Percentiles rank a stretch among this genome's conserved stretches.
Conservation (phyloP, 2,329 filamentous ascomycete species). For the Fonsecaea multimorphosa region DNA sequence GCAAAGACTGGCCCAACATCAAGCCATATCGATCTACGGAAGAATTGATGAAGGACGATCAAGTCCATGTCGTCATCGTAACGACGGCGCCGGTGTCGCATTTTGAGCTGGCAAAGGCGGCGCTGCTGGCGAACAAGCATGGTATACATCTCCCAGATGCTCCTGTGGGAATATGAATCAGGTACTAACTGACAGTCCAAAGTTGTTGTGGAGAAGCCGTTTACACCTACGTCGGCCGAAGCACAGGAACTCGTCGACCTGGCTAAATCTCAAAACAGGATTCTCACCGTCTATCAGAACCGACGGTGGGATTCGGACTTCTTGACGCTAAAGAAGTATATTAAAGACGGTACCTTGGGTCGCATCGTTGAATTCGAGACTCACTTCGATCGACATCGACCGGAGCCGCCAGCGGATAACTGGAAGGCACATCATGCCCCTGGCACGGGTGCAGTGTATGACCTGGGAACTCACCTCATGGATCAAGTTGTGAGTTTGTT, state of each 20-base stretch:
- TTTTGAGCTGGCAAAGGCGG: constrained; percentile 67
- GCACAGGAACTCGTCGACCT: constrained; percentile 67
- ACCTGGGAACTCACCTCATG: constrained; percentile 76
- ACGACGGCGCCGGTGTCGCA: constrained; percentile 75
- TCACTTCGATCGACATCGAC: constrained; percentile 77
- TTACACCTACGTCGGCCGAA: constrained; percentile 73
- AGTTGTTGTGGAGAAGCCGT: constrained; percentile 83
- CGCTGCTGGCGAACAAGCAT: constrained; percentile 52
- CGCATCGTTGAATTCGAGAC: constrained; percentile 78
- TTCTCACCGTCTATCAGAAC: constrained; percentile 76
- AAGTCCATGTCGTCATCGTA: constrained; percentile 72
- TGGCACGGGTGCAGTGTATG: constrained; percentile 73
- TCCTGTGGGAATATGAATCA: not conserved
- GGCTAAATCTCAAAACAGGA: constrained; percentile 57
- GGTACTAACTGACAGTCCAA: constrained; percentile 2
- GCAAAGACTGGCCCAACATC: constrained; percentile 68
- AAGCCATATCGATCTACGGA: constrained; percentile 69
- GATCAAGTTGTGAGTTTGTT: constrained; percentile 76
- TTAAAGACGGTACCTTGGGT: constrained; percentile 66
- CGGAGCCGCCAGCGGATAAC: constrained; percentile 59
- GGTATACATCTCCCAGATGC: constrained; percentile 16
- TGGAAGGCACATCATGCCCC: constrained; percentile 74
- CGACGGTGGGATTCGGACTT: constrained; percentile 81
- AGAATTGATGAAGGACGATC: constrained; percentile 68
- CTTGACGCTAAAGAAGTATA: constrained; percentile 68